Conservation (phyloP, 1,284 basidiomycete genomes). For the Cystobasidiaceae sp. region DNA sequence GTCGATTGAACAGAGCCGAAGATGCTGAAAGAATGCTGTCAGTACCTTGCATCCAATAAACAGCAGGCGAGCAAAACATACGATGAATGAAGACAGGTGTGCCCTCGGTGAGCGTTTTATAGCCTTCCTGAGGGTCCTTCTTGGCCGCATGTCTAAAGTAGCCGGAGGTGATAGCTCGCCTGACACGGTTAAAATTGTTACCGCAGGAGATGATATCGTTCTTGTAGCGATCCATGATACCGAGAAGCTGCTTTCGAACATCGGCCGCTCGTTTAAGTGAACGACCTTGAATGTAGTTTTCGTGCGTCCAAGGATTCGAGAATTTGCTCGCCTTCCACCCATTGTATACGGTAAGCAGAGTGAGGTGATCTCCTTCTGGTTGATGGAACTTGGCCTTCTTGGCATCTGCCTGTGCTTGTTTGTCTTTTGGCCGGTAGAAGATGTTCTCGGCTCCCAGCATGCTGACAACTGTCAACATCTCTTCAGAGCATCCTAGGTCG, state of each 20-base stretch:
- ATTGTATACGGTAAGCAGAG: conserved; percentile 92
- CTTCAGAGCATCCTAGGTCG: conserved; percentile 88
- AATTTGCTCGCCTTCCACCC: conserved; percentile 96
- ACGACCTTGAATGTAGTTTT: conserved; percentile 93
- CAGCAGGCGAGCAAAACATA: neutral
- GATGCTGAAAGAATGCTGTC: conserved; percentile 53
- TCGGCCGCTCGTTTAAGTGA: conserved; percentile 97
- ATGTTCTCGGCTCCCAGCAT: conserved; percentile 93
- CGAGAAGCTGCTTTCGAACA: conserved; percentile 90
- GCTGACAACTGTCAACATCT: conserved; percentile 92
- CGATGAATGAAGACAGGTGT: conserved; percentile 96
- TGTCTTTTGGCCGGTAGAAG: conserved; percentile 97
- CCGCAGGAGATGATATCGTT: conserved; percentile 25
- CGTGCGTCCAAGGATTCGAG: conserved; percentile 62
- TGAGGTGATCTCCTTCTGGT: conserved; percentile 95
- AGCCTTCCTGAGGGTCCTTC: conserved; percentile 66
- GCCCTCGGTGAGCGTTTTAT: conserved; percentile 95
- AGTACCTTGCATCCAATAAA: neutral
- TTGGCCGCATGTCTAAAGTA: conserved; percentile 95
- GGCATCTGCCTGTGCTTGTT: conserved; percentile 96
- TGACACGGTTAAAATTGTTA: conserved; percentile 74
- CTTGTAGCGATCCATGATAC: conserved; percentile 90
- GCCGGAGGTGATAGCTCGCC: conserved; percentile 93
- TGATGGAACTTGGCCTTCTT: conserved; percentile 99
- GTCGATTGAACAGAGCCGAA: conserved; percentile 92